Evolutionary conservation across 345 rosid species (phyloP), one percentile per base, ranked within the genome.

Genomic region (Brassica nigra): DNA sequence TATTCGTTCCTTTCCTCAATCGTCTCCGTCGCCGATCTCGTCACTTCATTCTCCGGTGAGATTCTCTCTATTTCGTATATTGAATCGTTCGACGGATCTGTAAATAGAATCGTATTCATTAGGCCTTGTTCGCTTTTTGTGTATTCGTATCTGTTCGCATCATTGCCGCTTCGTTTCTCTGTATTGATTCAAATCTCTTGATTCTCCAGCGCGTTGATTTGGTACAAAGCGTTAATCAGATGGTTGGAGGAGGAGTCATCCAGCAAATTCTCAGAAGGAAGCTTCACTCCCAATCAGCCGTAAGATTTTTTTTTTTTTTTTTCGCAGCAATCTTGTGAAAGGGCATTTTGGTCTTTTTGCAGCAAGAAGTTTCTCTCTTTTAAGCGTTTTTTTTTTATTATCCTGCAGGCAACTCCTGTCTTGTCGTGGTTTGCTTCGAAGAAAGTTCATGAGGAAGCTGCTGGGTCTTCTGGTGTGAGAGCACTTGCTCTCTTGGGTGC

Each of bases 201-300:
- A 36, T 72, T 36, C 80, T 74, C 14, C 77, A 78, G 80, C 70
- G 79, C 79, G 37, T 66, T 68, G 66, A 73, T 81, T 73, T 77
- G 76, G 77, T 83, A 85, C 85, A 2, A 80, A 65, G 66, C 67
- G 74, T 11, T 80, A 14, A 20, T 78, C 75, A 85, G 86, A 94
- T 94, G 98, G 93, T 86, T 88, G 97, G 98, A 84, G 94, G 92
- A 76, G 97, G 95, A 76, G 66, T 92, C 57, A 92, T 94, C 87
- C 93, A 84, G 84, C 98, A 88, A 87, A 93, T 92, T 79, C 86
- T 94, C 74, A 87, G 92, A 86, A 88, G 90, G 85, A 91, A 90
- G 78, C 88, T 91, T 80, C 93, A 86, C 77, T 85, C 88, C 74
- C 88, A 88, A 54, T 82, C 88, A 42, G 37, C 85, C 68, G 97